A percentile compares a stretch with the other conserved stretches of the same genome.
Evolutionary conservation across 2,329 filamentous ascomycete species (phyloP).

Genomic region (Neobulgaria alba): DNA sequence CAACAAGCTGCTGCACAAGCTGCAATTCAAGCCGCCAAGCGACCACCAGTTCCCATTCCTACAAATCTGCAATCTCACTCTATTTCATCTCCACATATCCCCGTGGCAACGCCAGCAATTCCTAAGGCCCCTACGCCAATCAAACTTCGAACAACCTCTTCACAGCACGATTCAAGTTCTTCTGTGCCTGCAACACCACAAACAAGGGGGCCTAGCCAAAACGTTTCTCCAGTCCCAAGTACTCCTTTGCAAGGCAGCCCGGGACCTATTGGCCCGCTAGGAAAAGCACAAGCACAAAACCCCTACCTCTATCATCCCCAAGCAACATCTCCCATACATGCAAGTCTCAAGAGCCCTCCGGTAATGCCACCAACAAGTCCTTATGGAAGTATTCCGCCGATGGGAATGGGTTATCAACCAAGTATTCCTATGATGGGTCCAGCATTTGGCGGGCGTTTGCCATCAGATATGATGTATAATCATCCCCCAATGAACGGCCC

Average conservation of each 20-base stretch:
- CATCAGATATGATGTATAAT: conserved; percentile 44
- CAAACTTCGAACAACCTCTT: conserved; percentile 60
- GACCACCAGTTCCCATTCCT: conserved; percentile 38
- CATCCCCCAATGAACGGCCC: conserved; percentile 45
- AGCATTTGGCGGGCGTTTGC: conserved; percentile 33
- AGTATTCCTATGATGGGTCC: conserved; percentile 33
- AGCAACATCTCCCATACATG: conserved; percentile 56
- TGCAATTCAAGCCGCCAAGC: conserved; percentile 32
- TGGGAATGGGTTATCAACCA: conserved; percentile 46
- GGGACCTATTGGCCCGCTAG: conserved; percentile 51
- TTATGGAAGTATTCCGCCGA: conserved; percentile 41
- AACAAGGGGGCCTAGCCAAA: conserved; percentile 46
- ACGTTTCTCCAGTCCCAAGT: conserved; percentile 49
- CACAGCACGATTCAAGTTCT: conserved; percentile 66
- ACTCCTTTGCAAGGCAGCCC: conserved; percentile 59
- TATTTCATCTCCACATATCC: conserved; percentile 70
- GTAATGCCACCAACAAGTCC: conserved; percentile 37
- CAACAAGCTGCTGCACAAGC: conserved; percentile 31
- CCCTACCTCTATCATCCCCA: conserved; percentile 46
- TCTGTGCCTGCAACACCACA: conserved; percentile 62
- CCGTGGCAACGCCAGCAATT: conserved; percentile 69
- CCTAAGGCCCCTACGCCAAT: conserved; percentile 77
- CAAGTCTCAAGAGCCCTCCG: conserved; percentile 48
- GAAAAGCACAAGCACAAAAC: conserved; percentile 47
- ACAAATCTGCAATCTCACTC: conserved; percentile 52